Conservation (phyloP, 1,284 basidiomycete species). For the Boletus semigastroideus region DNA sequence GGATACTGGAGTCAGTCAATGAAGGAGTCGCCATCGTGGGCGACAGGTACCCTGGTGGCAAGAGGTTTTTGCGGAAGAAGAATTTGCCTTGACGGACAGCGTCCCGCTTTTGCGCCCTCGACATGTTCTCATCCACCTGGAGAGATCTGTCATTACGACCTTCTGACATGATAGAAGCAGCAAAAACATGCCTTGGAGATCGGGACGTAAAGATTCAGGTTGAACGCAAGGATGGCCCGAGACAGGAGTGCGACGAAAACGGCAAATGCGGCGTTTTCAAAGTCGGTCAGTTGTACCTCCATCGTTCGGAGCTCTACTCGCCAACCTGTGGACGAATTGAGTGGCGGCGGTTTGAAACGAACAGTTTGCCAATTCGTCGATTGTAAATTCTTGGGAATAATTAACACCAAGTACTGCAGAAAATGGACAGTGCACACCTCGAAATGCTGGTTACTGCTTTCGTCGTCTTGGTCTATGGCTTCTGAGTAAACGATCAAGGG, state of each 20-base stretch:
- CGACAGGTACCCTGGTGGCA: slow-evolving; percentile 53
- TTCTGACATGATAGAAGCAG: background rate
- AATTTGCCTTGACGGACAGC: slow-evolving; percentile 79
- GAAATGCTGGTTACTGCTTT: slow-evolving; percentile 89
- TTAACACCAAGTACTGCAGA: slow-evolving; percentile 6
- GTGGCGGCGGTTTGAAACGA: slow-evolving; percentile 97
- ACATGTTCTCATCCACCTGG: slow-evolving; percentile 98
- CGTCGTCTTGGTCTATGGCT: slow-evolving; percentile 90
- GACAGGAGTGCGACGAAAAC: slow-evolving; percentile 94
- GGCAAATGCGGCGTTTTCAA: slow-evolving; percentile 97
- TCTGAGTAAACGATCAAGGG: slow-evolving; percentile 96
- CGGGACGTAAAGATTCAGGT: slow-evolving; percentile 94
- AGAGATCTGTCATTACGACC: background rate
- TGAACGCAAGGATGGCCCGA: slow-evolving; percentile 88
- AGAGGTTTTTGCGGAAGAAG: slow-evolving; percentile 88
- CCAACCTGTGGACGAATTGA: slow-evolving; percentile 93
- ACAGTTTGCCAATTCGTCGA: slow-evolving; percentile 99
- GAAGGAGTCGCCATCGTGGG: slow-evolving; percentile 41
- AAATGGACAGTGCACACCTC: slow-evolving; percentile 55
- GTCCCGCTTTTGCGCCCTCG: slow-evolving; percentile 81
- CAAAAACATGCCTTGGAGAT: slow-evolving; percentile 79
- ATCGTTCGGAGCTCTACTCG: slow-evolving; percentile 98
- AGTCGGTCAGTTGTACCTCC: slow-evolving; percentile 99
- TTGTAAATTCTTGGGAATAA: slow-evolving; percentile 85
- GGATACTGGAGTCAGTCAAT: slow-evolving; percentile 55